Percentiles rank a stretch among this genome's conserved stretches.
Conservation (phyloP, 1,284 basidiomycete genomes). For the Ustilago vetiveriae region DNA sequence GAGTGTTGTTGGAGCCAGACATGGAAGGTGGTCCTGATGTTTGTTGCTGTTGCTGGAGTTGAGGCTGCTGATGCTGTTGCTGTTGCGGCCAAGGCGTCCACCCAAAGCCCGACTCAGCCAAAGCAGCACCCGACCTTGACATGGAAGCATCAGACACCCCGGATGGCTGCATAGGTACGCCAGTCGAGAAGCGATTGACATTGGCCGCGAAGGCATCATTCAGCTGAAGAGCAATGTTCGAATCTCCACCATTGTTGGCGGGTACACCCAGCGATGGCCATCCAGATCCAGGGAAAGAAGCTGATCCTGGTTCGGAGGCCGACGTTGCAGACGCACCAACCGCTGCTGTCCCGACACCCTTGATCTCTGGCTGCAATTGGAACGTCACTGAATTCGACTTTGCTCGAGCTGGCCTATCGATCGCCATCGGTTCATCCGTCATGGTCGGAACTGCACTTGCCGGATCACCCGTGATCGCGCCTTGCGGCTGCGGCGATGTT, state of each 20-base stretch:
- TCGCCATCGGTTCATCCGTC: slow-evolving; percentile 18
- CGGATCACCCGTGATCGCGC: not conserved
- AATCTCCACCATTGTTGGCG: not conserved
- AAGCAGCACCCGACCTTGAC: not conserved
- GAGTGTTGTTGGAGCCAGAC: slow-evolving; percentile 24
- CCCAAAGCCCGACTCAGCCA: slow-evolving; percentile 2
- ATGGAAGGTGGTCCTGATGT: slow-evolving; percentile 28
- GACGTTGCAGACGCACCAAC: not conserved
- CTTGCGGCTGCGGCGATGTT: slow-evolving; percentile 43
- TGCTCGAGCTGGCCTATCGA: slow-evolving; percentile 20
- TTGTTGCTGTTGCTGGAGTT: slow-evolving; percentile 6
- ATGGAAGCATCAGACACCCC: slow-evolving; percentile 1
- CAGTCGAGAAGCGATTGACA: slow-evolving; percentile 22
- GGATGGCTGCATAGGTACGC: slow-evolving; percentile 13
- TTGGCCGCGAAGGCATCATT: slow-evolving; percentile 29
- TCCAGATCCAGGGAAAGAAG: not conserved
- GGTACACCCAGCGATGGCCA: slow-evolving; percentile 17
- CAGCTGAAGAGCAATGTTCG: slow-evolving; percentile 21
- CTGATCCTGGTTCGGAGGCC: slow-evolving; percentile 20
- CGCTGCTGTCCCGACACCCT: not conserved
- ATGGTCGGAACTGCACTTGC: not conserved
- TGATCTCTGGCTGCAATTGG: slow-evolving; percentile 6
- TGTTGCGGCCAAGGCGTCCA: slow-evolving; percentile 10
- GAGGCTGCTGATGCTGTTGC: not conserved
- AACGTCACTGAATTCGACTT: slow-evolving; percentile 34